A percentile compares a stretch with the other conserved stretches of the same genome.
Conservation (phyloP, 176 grass and related monocot species). For the Cocos nucifera region DNA sequence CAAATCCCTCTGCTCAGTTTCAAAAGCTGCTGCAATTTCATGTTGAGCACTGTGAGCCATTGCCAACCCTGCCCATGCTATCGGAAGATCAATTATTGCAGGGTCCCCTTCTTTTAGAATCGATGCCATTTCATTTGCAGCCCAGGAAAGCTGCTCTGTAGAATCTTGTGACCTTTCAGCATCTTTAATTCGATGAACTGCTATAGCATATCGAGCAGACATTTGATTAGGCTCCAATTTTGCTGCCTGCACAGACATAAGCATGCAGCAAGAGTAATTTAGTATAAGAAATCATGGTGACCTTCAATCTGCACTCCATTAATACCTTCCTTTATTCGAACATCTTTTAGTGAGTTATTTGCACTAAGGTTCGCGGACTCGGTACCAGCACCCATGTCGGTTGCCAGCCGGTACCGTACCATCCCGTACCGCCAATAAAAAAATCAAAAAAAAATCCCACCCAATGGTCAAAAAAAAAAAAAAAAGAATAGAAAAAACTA, state of each 20-base stretch:
- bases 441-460: too few species aligned
- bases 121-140: slow-evolving; percentile 81
- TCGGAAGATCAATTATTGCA: slow-evolving; percentile 72
- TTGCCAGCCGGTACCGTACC: too few species aligned
- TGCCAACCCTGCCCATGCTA: slow-evolving; percentile 87
- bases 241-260: slow-evolving; percentile 48
- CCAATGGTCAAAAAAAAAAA: too few species aligned
- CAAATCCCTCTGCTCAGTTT: slow-evolving; percentile 38
- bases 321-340: too few species aligned
- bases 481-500: too few species aligned
- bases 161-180: slow-evolving; percentile 60
- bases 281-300: background rate
- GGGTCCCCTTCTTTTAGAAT: slow-evolving; percentile 90
- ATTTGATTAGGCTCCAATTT: slow-evolving; percentile 93
- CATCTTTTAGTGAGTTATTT: too few species aligned
- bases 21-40: slow-evolving; percentile 70
- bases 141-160: slow-evolving; percentile 85
- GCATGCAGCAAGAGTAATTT: background rate
- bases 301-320: background rate
- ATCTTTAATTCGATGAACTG: slow-evolving; percentile 91
- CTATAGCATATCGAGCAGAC: slow-evolving; percentile 86
- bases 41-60: slow-evolving; percentile 86
- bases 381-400: too few species aligned
- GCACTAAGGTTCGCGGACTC: too few species aligned
- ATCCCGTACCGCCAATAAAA: too few species aligned